Base-by-base conservation (phyloP, 2,329 filamentous ascomycete species). In the Neocatenulostroma microsporum region DNA sequence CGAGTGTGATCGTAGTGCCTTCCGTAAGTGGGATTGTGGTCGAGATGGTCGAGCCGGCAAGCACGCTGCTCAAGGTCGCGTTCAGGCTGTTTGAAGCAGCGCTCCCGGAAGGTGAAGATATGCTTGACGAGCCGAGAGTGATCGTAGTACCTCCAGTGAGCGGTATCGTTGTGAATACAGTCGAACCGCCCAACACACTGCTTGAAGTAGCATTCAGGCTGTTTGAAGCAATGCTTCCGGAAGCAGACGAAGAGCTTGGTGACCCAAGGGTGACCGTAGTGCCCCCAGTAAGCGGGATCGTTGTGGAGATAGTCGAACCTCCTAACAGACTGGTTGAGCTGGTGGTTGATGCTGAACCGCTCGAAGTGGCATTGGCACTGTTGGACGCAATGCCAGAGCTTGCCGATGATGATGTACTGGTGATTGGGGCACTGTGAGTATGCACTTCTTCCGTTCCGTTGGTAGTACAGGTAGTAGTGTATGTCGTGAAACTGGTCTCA, bases 401-500 rank as follows among this genome's bases (percentile, higher is more conserved):
- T 8, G 23, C n/a, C 23, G 23, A 24, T 8, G 23, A 24, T 8
- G 23, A 8, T n/a, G 23, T n/a, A n/a, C n/a, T n/a, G 23, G 34
- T 36, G n/a, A 36, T 13, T 15, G 34, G 34, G 13, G 34, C 34
- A 7, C 24, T 28, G 17, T 28, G 24, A 7, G 34, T 36, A 17
- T 36, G 24, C 9, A 36, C 18, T 8, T 21, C 25, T 6, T 23
- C 10, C 6, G 34, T 20, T 3, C 34, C 34, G 19, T 36, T 36
- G 3, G 8, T 8, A 10, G 34, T 36, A 19, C 34, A 36, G 9
- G 25, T 28, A 4, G 34, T 28, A 17, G 26, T 29, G 34, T 20
- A 36, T 6, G 24, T 36, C 15, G 32, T 34, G 32, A 25, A 34
- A 21, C 21, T 25, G 12, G 21, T 34, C 32, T 6, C 17, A 20